A percentile compares a stretch with the other conserved stretches of the same genome.
These are phyloP conservation scores for Ajuga reptans DNA, from an alignment of 305 asterid genomes.

Conservation along the genomic window DNA sequence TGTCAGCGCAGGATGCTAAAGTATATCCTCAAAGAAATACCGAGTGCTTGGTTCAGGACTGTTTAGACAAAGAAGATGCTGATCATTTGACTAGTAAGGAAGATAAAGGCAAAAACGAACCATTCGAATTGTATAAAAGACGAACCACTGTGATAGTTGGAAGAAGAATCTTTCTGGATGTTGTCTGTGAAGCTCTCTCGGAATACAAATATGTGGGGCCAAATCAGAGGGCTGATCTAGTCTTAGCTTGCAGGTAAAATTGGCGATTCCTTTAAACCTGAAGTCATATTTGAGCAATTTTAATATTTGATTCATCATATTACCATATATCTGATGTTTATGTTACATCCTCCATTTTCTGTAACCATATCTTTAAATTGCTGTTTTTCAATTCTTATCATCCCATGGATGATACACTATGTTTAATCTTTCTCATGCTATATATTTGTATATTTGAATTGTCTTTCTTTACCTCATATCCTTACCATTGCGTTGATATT, in stretches of 20 bases:
- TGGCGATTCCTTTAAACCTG: conserved; percentile 14
- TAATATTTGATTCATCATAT: background rate
- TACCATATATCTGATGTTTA: background rate
- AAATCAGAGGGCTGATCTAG: conserved; percentile 88
- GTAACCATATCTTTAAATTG: background rate
- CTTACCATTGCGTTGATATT: background rate
- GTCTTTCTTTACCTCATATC: background rate
- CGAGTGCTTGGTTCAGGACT: conserved; percentile 21
- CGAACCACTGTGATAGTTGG: conserved; percentile 72
- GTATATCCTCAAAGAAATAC: conserved; percentile 40
- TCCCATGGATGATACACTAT: background rate
- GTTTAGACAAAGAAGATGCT: conserved; percentile 30
- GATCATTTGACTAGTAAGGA: conserved; percentile 25
- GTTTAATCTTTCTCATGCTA: background rate
- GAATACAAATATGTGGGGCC: conserved; percentile 93
- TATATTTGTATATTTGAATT: background rate
- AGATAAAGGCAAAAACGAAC: conserved; percentile 38
- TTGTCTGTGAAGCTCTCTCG: conserved; percentile 75
- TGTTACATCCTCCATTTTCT: background rate
- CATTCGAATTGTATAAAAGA: conserved; percentile 78
- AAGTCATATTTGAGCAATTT: background rate
- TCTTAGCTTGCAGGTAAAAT: conserved; percentile 87
- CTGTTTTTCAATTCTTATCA: background rate
- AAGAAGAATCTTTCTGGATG: conserved; percentile 63
- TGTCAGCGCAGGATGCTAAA: conserved; percentile 29